Evolutionary conservation across 2,329 filamentous ascomycete species (phyloP).

Genomic region (Colletotrichum liriopes): DNA sequence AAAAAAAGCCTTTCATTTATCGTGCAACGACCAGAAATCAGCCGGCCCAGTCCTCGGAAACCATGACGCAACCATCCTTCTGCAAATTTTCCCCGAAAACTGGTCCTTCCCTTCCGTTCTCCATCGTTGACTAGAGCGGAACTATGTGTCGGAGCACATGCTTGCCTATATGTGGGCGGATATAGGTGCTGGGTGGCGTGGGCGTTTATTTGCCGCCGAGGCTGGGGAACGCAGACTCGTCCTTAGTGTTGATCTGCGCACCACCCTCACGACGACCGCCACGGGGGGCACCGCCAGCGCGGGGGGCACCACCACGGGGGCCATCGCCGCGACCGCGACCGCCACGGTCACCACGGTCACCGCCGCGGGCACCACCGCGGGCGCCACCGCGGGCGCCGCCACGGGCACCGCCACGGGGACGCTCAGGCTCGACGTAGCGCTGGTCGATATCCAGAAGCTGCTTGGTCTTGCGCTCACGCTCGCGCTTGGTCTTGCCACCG

Average conservation of each 20-base stretch:
- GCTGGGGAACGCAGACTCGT: conserved; percentile 74
- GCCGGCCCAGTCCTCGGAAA: conserved; percentile 43
- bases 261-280: conserved; percentile 63
- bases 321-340: conserved; percentile 63
- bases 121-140: conserved; percentile 41
- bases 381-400: conserved; percentile 58
- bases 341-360: conserved; percentile 57
- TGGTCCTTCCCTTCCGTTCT: conserved; percentile 42
- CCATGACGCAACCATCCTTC: conserved; percentile 41
- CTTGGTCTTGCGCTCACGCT: conserved; percentile 95
- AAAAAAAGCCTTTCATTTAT: conserved; percentile 44
- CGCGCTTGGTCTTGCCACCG: conserved; percentile 84
- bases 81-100: conserved; percentile 42
- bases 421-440: conserved; percentile 81
- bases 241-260: conserved; percentile 69
- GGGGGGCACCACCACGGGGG: conserved; percentile 61
- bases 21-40: conserved; percentile 43
- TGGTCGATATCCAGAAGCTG: conserved; percentile 90
- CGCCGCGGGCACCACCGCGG: conserved; percentile 59
- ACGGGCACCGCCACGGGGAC: conserved; percentile 68
- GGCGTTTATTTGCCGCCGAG: conserved; percentile 67
- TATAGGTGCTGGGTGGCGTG: conserved; percentile 22
- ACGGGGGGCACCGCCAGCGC: conserved; percentile 58
- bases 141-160: conserved; percentile 42
- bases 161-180: conserved; percentile 37